These are phyloP conservation scores for Cymodocea nodosa DNA, from an alignment of 116 monocot species.

Conservation along the genomic window DNA sequence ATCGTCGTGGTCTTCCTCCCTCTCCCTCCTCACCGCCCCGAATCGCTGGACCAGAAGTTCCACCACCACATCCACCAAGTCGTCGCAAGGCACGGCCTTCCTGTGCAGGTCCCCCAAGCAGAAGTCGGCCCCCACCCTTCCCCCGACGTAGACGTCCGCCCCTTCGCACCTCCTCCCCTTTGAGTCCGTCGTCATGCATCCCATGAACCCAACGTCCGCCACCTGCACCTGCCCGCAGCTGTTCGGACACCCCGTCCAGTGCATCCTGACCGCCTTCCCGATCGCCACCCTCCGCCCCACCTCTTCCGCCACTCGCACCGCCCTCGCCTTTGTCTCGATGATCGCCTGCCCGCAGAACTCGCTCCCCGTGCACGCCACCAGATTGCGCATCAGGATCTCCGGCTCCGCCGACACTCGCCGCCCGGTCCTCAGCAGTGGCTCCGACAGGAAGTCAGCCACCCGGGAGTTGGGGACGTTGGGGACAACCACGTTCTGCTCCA, in stretches of 20 bases:
- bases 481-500: constrained; percentile 85
- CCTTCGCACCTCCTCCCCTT: constrained; percentile 64
- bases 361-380: constrained; percentile 92
- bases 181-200: constrained; percentile 59
- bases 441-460: constrained; percentile 32
- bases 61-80: constrained; percentile 44
- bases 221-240: constrained; percentile 94
- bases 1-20: constrained; percentile 50
- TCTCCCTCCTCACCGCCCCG: constrained; percentile 56
- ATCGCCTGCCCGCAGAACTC: constrained; percentile 98
- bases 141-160: constrained; percentile 67
- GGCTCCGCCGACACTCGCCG: constrained; percentile 46
- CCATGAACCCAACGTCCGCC: constrained; percentile 94
- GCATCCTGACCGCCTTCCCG: constrained; percentile 56
- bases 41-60: constrained; percentile 63
- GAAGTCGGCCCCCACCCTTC: constrained; percentile 67
- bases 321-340: constrained; percentile 90
- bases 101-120: constrained; percentile 63
- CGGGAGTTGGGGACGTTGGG: constrained; percentile 51
- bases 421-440: constrained; percentile 36
- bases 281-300: constrained; percentile 41
- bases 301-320: constrained; percentile 52
- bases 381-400: constrained; percentile 50
- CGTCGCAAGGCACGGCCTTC: constrained; percentile 75
- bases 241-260: constrained; percentile 97